These are phyloP conservation scores for Penicillium thymicola DNA, from an alignment of 2,329 filamentous ascomycete genomes.

Conservation along the genomic window DNA sequence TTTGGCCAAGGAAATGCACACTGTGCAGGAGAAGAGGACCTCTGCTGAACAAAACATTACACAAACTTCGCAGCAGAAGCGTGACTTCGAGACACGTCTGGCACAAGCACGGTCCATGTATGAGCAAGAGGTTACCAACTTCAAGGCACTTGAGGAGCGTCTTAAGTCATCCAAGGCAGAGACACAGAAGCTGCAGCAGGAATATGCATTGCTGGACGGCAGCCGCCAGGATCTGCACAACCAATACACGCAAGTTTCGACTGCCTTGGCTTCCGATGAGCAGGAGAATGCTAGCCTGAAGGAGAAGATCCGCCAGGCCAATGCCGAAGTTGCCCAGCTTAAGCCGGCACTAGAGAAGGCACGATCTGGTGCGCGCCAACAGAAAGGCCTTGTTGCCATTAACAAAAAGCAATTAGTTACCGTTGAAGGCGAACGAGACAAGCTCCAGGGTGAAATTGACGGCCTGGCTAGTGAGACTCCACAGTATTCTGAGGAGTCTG, in stretches of 20 bases:
- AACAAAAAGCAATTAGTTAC: conserved; percentile 97
- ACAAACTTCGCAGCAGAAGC: conserved; percentile 80
- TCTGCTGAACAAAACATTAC: conserved; percentile 77
- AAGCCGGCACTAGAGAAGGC: conserved; percentile 92
- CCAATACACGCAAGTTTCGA: conserved; percentile 73
- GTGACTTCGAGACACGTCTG: conserved; percentile 85
- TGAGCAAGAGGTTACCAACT: conserved; percentile 87
- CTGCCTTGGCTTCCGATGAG: conserved; percentile 78
- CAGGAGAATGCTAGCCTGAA: conserved; percentile 83
- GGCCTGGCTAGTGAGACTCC: conserved; percentile 60
- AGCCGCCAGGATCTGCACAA: conserved; percentile 75
- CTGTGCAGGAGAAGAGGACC: conserved; percentile 77
- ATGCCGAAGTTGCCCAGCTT: conserved; percentile 75
- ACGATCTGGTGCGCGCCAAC: conserved; percentile 85
- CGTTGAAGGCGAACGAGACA: conserved; percentile 83
- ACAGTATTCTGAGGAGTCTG: conserved; percentile 54
- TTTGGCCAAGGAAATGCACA: conserved; percentile 89
- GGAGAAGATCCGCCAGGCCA: conserved; percentile 80
- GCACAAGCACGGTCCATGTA: conserved; percentile 83
- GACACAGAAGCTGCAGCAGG: conserved; percentile 77
- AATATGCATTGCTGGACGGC: conserved; percentile 78
- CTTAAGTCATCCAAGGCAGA: conserved; percentile 72
- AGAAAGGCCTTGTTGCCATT: conserved; percentile 94
- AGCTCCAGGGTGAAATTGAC: conserved; percentile 75
- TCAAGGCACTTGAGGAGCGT: conserved; percentile 80